Conservation (phyloP, 2,329 filamentous ascomycete species). For the Fusarium succisae region DNA sequence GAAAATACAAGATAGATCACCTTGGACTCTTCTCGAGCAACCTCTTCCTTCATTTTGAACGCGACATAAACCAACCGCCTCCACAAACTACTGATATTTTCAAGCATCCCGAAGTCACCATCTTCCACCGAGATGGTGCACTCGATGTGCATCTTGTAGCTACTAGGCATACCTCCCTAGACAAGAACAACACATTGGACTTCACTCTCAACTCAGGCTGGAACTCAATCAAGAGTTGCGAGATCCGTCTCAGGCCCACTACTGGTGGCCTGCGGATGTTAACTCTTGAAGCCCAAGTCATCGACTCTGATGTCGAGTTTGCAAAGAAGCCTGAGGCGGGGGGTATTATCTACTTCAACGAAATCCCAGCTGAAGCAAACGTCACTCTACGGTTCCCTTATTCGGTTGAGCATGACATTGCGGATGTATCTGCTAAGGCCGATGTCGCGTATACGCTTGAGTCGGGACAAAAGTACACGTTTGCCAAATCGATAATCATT, state of each 20-base stretch:
- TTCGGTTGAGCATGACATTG: conserved; percentile 80
- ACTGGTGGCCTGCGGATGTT: conserved; percentile 73
- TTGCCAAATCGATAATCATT: conserved; percentile 65
- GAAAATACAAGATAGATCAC: conserved; percentile 79
- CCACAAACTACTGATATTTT: conserved; percentile 62
- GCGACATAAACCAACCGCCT: conserved; percentile 60
- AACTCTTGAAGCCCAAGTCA: conserved; percentile 66
- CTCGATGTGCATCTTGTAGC: conserved; percentile 75
- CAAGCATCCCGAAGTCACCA: conserved; percentile 69
- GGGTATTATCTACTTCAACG: conserved; percentile 61
- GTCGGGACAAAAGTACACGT: conserved; percentile 57
- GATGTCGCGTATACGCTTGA: conserved; percentile 79
- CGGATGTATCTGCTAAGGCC: conserved; percentile 76
- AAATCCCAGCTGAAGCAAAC: conserved; percentile 55
- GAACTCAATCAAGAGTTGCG: conserved; percentile 71
- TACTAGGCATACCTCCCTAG: conserved; percentile 78
- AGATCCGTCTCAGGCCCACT: conserved; percentile 69
- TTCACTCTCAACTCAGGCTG: conserved; percentile 77
- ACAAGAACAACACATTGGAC: conserved; percentile 80
- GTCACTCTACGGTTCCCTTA: conserved; percentile 79
- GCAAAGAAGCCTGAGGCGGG: conserved; percentile 63
- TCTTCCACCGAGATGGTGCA: conserved; percentile 76
- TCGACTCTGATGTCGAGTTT: conserved; percentile 54
- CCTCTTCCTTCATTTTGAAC: conserved; percentile 72
- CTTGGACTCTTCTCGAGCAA: conserved; percentile 72